Evolutionary conservation across 2,329 filamentous ascomycete species (phyloP).

Genomic region (Aureobasidium sp.): DNA sequence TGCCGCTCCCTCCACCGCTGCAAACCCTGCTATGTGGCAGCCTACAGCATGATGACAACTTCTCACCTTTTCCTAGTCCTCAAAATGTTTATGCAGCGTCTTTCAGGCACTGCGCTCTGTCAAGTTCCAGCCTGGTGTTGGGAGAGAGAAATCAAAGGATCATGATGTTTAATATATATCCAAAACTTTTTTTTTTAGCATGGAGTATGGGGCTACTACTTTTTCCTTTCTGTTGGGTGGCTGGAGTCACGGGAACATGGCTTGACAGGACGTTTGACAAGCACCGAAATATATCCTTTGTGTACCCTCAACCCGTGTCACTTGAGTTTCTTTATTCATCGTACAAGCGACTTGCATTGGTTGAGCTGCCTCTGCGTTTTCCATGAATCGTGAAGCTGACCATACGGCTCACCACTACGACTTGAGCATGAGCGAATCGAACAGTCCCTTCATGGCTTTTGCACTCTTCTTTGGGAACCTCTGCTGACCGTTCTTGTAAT

Average conservation of each 20-base stretch:
- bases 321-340: neutral
- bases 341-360: neutral
- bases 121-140: constrained; percentile 5
- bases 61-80: neutral
- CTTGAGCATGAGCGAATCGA: constrained; percentile 32
- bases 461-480: constrained; percentile 80
- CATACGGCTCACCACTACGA: constrained; percentile 40
- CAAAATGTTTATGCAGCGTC: neutral
- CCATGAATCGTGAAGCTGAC: neutral
- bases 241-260: neutral
- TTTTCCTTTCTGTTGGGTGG: neutral
- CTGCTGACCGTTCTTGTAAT: constrained; percentile 73
- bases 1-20: neutral
- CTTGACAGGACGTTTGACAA: neutral
- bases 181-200: constrained; percentile 1
- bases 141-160: neutral
- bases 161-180: constrained; percentile 7
- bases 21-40: neutral
- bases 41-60: neutral
- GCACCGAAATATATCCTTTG: neutral
- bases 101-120: neutral
- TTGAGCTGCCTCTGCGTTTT: neutral
- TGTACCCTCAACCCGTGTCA: neutral
- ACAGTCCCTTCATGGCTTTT: constrained; percentile 59
- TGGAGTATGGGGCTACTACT: neutral